These are phyloP conservation scores for Cyclocybe cylindracea DNA, from an alignment of 768 basidiomycete species.

Conservation along the genomic window DNA sequence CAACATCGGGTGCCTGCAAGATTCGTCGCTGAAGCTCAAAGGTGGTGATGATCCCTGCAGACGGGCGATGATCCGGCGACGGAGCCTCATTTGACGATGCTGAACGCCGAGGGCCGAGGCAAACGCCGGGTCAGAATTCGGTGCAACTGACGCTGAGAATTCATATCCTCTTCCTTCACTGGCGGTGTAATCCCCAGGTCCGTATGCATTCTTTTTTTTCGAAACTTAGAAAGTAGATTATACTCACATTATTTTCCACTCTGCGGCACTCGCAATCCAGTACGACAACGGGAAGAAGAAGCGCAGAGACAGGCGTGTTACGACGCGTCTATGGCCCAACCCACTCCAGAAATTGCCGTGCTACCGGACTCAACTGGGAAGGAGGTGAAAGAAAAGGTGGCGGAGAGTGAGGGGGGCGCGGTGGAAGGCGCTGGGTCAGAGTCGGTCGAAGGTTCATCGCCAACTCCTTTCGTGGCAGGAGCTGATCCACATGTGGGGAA, in stretches of 20 bases:
- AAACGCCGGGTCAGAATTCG: constrained; percentile 17
- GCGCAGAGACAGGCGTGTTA: constrained; percentile 52
- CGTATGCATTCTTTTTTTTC: not conserved
- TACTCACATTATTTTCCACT: constrained; percentile 2
- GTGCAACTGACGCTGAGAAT: constrained; percentile 20
- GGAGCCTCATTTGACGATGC: constrained; percentile 7
- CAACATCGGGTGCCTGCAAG: too few species aligned
- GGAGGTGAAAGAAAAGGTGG: constrained; percentile 34
- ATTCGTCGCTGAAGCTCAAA: not conserved
- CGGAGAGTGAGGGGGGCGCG: constrained; percentile 24
- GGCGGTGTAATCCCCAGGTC: constrained; percentile 42
- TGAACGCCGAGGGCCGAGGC: constrained; percentile 19
- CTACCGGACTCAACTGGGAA: constrained; percentile 44
- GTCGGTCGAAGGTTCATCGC: constrained; percentile 16
- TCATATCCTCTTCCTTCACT: constrained; percentile 32
- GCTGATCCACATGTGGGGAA: constrained; percentile 22
- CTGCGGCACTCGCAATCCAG: constrained; percentile 13
- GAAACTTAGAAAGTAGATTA: not conserved
- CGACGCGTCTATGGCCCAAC: constrained; percentile 84
- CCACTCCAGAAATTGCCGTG: constrained; percentile 48
- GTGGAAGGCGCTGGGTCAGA: constrained; percentile 20
- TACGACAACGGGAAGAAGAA: constrained; percentile 30
- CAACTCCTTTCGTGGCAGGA: constrained; percentile 21
- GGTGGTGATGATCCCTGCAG: not conserved
- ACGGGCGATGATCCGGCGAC: constrained; percentile 8